These are phyloP conservation scores for Sparassis latifolia DNA, from an alignment of 1,284 basidiomycete genomes.

Conservation along the genomic window DNA sequence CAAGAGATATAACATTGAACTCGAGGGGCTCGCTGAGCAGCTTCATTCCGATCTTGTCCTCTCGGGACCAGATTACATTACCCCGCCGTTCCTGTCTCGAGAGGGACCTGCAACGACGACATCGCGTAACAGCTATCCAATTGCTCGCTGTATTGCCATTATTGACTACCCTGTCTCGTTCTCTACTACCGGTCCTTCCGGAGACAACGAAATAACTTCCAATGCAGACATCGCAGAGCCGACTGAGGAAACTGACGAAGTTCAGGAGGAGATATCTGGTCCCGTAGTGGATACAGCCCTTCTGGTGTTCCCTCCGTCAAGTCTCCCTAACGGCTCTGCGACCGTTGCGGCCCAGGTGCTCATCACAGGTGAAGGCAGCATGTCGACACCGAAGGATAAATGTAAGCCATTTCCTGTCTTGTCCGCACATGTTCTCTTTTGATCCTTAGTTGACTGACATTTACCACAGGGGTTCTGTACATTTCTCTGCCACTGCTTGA, in stretches of 20 bases:
- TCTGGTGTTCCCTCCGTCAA: constrained; percentile 77
- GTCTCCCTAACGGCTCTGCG: constrained; percentile 39
- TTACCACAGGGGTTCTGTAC: constrained; percentile 51
- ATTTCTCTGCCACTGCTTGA: constrained; percentile 42
- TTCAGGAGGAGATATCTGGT: background rate
- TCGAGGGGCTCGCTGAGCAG: constrained; percentile 56
- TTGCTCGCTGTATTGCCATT: constrained; percentile 67
- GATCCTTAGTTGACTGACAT: background rate
- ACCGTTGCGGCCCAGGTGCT: constrained; percentile 60
- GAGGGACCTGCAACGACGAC: background rate
- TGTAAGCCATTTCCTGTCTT: constrained; percentile 42
- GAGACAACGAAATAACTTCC: constrained; percentile 15
- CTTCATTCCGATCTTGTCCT: constrained; percentile 42
- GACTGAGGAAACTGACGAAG: background rate
- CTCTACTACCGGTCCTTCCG: constrained; percentile 17
- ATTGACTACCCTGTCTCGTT: constrained; percentile 43
- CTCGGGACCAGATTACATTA: constrained; percentile 31
- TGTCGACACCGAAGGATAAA: constrained; percentile 80
- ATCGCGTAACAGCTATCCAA: constrained; percentile 6
- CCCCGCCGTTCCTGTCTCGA: constrained; percentile 15
- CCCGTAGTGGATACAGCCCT: constrained; percentile 59
- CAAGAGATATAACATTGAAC: constrained; percentile 35
- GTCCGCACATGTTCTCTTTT: background rate
- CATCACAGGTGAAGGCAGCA: constrained; percentile 78
- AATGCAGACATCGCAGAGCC: constrained; percentile 21